A percentile compares a stretch with the other conserved stretches of the same genome.
These are phyloP conservation scores for Byssothecium circinans DNA, from an alignment of 2,329 filamentous ascomycete species.

Conservation along the genomic window DNA sequence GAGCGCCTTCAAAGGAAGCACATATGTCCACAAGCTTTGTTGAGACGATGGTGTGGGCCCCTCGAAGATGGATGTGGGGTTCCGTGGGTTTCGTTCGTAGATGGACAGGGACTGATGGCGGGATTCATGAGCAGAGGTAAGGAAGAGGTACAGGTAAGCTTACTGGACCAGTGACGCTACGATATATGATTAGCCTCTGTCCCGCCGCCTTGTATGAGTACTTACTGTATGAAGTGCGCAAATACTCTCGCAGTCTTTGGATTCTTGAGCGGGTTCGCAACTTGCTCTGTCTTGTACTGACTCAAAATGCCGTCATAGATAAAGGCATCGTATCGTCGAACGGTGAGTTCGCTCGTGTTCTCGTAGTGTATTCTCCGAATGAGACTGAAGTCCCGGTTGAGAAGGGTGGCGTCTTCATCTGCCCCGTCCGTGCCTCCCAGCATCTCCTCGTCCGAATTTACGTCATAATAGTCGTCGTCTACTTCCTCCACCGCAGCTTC, in stretches of 20 bases:
- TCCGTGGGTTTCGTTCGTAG: constrained; percentile 79
- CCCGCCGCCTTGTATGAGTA: not conserved
- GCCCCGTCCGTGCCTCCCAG: constrained; percentile 22
- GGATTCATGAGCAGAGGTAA: not conserved
- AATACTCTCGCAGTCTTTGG: constrained; percentile 80
- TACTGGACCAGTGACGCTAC: constrained; percentile 69
- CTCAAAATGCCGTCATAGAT: constrained; percentile 51
- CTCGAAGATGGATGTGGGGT: constrained; percentile 69
- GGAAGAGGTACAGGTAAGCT: not conserved
- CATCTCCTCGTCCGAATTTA: constrained; percentile 52
- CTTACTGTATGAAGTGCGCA: constrained; percentile 77
- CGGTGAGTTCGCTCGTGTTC: constrained; percentile 38
- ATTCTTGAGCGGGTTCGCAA: constrained; percentile 71
- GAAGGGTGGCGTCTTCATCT: constrained; percentile 25
- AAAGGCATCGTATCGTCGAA: constrained; percentile 50
- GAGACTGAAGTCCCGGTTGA: constrained; percentile 38
- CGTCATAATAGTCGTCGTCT: constrained; percentile 55
- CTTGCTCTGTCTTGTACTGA: constrained; percentile 50
- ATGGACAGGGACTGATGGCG: constrained; percentile 51
- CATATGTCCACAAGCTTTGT: constrained; percentile 65
- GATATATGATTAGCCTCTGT: not conserved
- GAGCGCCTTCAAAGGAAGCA: constrained; percentile 76
- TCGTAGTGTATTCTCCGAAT: constrained; percentile 43
- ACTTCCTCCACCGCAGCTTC: constrained; percentile 47
- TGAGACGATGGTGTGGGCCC: constrained; percentile 32